Evolutionary conservation across 2,329 filamentous ascomycete genomes (phyloP).

Genomic region (Botrytis squamosa): DNA sequence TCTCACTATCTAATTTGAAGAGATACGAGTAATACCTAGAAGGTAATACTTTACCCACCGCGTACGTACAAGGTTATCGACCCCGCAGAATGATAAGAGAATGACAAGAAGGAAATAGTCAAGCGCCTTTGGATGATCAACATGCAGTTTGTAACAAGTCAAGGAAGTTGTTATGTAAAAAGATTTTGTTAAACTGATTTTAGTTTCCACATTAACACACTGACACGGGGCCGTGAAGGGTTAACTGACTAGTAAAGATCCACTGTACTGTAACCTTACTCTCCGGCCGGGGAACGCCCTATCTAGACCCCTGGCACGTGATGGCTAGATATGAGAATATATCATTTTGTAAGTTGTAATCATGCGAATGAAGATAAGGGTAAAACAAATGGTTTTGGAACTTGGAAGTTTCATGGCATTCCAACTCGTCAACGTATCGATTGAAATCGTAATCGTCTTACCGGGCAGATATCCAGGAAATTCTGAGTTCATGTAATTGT

Average conservation of each 20-base stretch:
- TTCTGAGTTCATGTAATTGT: not conserved
- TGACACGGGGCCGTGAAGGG: not conserved
- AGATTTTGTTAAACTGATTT: conserved; percentile 1
- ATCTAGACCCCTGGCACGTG: conserved; percentile 20
- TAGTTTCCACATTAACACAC: not conserved
- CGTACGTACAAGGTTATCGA: conserved; percentile 2
- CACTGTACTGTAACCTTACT: conserved; percentile 3
- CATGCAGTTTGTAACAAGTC: not conserved
- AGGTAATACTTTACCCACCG: conserved; percentile 7
- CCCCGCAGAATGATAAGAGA: conserved; percentile 21
- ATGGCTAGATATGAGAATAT: conserved; percentile 11
- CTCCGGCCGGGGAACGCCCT: conserved; percentile 12
- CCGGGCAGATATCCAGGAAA: not conserved
- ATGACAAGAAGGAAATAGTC: conserved; percentile 17
- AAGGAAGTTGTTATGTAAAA: conserved; percentile 17
- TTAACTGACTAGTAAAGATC: not conserved
- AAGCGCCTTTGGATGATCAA: not conserved
- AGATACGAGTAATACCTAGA: not conserved
- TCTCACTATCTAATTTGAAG: not conserved
- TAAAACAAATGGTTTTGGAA: not conserved
- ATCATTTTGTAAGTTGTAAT: conserved; percentile 4
- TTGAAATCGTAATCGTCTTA: not conserved
- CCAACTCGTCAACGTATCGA: not conserved
- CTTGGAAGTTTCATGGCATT: not conserved
- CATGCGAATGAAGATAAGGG: not conserved